These are phyloP conservation scores for Neurospora sp. DNA, from an alignment of 495 filamentous ascomycete genomes.

Conservation along the genomic window DNA sequence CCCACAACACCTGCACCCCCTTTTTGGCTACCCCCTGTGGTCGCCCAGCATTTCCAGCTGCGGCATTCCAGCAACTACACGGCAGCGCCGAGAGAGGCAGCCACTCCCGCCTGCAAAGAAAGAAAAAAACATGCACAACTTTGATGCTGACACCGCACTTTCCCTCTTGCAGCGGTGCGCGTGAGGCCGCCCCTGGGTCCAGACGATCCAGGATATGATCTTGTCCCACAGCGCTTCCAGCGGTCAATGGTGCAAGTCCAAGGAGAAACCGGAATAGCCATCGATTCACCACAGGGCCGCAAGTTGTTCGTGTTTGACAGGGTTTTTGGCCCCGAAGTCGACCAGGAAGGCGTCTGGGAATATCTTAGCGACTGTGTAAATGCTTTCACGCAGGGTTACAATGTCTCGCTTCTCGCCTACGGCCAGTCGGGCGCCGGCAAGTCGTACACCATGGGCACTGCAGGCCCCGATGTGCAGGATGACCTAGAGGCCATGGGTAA, in stretches of 20 bases:
- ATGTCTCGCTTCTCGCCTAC: slow-evolving; percentile 96
- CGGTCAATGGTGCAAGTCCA: slow-evolving; percentile 85
- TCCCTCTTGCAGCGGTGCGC: slow-evolving; percentile 60
- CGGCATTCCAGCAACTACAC: neutral
- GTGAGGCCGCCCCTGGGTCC: slow-evolving; percentile 81
- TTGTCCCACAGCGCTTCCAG: slow-evolving; percentile 93
- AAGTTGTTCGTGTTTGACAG: slow-evolving; percentile 95
- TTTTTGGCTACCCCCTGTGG: neutral
- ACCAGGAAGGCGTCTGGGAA: slow-evolving; percentile 89
- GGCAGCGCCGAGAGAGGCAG: neutral
- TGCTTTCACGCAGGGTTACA: slow-evolving; percentile 93
- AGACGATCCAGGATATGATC: slow-evolving; percentile 82
- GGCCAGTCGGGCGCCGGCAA: slow-evolving; percentile 99
- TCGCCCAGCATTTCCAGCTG: neutral
- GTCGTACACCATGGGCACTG: slow-evolving; percentile 98
- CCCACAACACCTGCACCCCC: neutral
- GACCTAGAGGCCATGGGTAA: slow-evolving; percentile 70
- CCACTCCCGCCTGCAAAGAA: slow-evolving; percentile 10
- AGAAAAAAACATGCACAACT: slow-evolving; percentile 8
- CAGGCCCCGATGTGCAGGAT: slow-evolving; percentile 75
- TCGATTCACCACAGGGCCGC: slow-evolving; percentile 84
- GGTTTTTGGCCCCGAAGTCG: slow-evolving; percentile 76
- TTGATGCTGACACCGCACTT: slow-evolving; percentile 13
- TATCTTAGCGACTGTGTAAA: slow-evolving; percentile 85
- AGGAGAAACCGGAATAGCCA: slow-evolving; percentile 69